Conservation (phyloP, 1,284 basidiomycete genomes). For the Peniophora sp. region DNA sequence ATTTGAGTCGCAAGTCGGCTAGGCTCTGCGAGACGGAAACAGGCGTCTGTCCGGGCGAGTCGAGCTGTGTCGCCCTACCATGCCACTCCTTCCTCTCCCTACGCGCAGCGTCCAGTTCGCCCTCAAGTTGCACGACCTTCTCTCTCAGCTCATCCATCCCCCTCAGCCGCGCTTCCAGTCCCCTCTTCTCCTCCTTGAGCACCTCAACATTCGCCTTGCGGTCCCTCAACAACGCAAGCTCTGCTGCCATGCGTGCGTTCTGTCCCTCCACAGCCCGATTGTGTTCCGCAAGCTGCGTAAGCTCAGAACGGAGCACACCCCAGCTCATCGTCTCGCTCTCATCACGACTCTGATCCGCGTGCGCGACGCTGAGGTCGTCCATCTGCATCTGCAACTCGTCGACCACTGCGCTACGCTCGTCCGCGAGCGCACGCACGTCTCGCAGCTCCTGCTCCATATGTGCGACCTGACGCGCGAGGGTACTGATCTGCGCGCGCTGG, state of each 20-base stretch:
- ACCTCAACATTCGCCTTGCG: constrained; percentile 58
- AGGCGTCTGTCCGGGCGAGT: constrained; percentile 36
- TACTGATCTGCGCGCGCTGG: constrained; percentile 40
- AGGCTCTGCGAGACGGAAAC: constrained; percentile 47
- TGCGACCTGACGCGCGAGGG: constrained; percentile 33
- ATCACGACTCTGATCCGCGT: constrained; percentile 17
- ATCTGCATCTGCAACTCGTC: constrained; percentile 38
- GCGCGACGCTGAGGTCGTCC: constrained; percentile 30
- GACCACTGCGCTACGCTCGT: constrained; percentile 32
- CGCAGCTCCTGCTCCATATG: constrained; percentile 38
- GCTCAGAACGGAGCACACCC: constrained; percentile 51
- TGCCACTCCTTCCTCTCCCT: constrained; percentile 50
- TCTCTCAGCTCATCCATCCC: constrained; percentile 50
- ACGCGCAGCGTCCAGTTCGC: constrained; percentile 50
- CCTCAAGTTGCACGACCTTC: constrained; percentile 49
- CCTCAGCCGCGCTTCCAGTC: constrained; percentile 48
- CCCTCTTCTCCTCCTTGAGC: constrained; percentile 65
- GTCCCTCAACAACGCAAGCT: constrained; percentile 46
- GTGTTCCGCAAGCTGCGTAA: constrained; percentile 55
- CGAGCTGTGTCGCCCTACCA: constrained; percentile 23
- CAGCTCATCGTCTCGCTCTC: constrained; percentile 39
- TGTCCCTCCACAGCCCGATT: constrained; percentile 54
- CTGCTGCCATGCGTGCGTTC: constrained; percentile 49
- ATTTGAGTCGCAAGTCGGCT: constrained; percentile 46
- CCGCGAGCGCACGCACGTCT: constrained; percentile 29